Evolutionary conservation across 2,329 filamentous ascomycete genomes (phyloP), one percentile per base, ranked within the genome.

Genomic region (Xylariaceae sp.): DNA sequence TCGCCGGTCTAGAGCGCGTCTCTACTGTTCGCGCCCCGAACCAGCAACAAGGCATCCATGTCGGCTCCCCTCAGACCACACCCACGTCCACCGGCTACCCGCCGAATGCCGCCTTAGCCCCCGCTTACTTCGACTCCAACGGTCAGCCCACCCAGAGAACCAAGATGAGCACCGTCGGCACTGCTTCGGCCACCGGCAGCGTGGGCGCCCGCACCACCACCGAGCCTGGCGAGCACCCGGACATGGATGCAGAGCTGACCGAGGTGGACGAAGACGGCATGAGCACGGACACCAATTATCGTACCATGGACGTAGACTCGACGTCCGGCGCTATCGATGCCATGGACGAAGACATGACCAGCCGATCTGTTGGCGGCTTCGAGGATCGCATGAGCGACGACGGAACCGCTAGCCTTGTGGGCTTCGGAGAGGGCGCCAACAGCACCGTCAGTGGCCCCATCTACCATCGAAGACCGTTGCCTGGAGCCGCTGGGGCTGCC

Each of bases 131-230:
- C 62, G 91, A 96, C 65, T 80, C 81, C 45, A 86, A 83, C 62
- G 82, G 88, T 28, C 86, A 86, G 66, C 89, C 76, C 60, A 83
- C 75, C 63, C 86, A 76, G 58, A 80, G 75, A 55, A 93, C 75
- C 73, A 90, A 80, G 83, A 94, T 86, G 72, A 94, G 89, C 74
- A 97, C 93, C 0, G 92, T 97, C 19, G 93, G 93, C 53, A 90
- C 87, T 44, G 93, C 93, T 28, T 93, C 88, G 60, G 93, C 92
- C 2, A 97, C 92, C 0, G 88, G 87, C 51, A 91, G 87, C 60
- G 77, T 87, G 13, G 87, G 86, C 43, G 87, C 83, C 13, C 78
- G 83, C 64, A 74, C 67, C 14, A 71, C 68, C 5, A 72, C 69
- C 19, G 75, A 84, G 56, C 72, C 76, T 5, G 83, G 79, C 52